Base-by-base conservation (phyloP, 1,284 basidiomycete species). In the Coriolopsis trogii region DNA sequence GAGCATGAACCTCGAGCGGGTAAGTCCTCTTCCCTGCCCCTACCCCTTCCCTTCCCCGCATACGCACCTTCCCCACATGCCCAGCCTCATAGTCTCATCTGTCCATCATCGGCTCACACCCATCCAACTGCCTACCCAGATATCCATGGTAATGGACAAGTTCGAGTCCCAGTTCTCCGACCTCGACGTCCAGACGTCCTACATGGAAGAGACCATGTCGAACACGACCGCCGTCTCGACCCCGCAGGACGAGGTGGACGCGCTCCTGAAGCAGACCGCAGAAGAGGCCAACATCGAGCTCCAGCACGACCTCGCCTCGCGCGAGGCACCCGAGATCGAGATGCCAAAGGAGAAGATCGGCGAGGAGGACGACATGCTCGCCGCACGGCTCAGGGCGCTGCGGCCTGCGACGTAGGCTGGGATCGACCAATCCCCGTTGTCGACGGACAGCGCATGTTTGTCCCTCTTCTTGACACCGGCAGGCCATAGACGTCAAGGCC, bases 121-220 rank as follows among this genome's bases (percentile, higher is more conserved):
- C 3, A 25, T 41, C 39, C 26, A 23, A 2, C 6, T 4, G 5
- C 13, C 31, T 13, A 30, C 15, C 29, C 61, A 98, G 95, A 99
- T 99, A 71, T 96, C 97, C 10, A 73, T 93, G 56, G 94, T 99
- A 15, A 99, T 99, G 97, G 97, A 99, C 75, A 98, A 96, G 75
- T 99, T 99, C 70, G 97, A 99, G 72, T 68, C 85, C 3, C 96
- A 99, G 66, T 98, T 99, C 74, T 81, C 93, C 52, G 97, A 99
- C 71, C 82, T 99, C 33, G 97, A 99, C 67, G 97, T 98, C 4
- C 97, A 99, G 71, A 97, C 97, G 3, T 91, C 89, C 3, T 96
- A 96, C 73, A 97, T 99, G 94, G 97, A 99, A 68, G 92, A 94
- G 53, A 89, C 95, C 23, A 98, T 99, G 87, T 88, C 88, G 18